phyloP scores from a whole-genome alignment of 1,284 basidiomycete genomes.

The Retiboletus flavoniger region DNA sequence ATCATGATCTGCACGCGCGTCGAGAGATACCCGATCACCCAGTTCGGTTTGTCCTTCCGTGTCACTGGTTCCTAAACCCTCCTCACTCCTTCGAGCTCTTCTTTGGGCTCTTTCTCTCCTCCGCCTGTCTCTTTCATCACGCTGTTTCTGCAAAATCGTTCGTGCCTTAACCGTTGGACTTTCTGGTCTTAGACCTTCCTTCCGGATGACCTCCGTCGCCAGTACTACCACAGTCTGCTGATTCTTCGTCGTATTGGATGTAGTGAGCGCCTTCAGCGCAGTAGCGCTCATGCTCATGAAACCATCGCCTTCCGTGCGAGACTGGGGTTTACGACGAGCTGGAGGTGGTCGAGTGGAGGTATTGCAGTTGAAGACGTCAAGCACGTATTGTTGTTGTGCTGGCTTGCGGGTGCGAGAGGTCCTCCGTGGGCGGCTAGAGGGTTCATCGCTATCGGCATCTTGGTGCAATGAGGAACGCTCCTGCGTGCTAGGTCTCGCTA shows the following conservation, averaged over 20 bases:
- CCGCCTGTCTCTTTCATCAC: slow-evolving; percentile 62
- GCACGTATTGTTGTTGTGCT: slow-evolving; percentile 36
- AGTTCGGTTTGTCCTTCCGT: slow-evolving; percentile 28
- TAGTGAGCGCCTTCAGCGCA: slow-evolving; percentile 66
- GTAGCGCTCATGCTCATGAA: slow-evolving; percentile 65
- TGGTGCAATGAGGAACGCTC: slow-evolving; percentile 1
- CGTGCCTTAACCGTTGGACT: slow-evolving; percentile 75
- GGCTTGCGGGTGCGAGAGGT: slow-evolving; percentile 54
- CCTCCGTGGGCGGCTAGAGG: slow-evolving; percentile 39
- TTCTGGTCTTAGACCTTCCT: slow-evolving; percentile 70
- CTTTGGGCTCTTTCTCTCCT: slow-evolving; percentile 66
- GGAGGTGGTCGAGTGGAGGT: slow-evolving; percentile 36
- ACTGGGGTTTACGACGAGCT: slow-evolving; percentile 39
- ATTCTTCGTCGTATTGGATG: slow-evolving; percentile 66
- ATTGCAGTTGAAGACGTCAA: slow-evolving; percentile 41
- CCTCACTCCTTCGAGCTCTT: slow-evolving; percentile 51
- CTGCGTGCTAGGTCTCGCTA: background rate
- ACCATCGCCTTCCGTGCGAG: slow-evolving; percentile 41
- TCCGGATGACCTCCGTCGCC: slow-evolving; percentile 64
- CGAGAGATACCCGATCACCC: slow-evolving; percentile 20
- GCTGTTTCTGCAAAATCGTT: slow-evolving; percentile 68
- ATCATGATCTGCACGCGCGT: slow-evolving; percentile 34
- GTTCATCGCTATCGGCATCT: slow-evolving; percentile 4
- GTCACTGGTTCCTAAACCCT: slow-evolving; percentile 29
- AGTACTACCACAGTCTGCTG: slow-evolving; percentile 54